These are phyloP conservation scores for Forsythia viridissima DNA, from an alignment of 257 asterid species.

Conservation along the genomic window DNA sequence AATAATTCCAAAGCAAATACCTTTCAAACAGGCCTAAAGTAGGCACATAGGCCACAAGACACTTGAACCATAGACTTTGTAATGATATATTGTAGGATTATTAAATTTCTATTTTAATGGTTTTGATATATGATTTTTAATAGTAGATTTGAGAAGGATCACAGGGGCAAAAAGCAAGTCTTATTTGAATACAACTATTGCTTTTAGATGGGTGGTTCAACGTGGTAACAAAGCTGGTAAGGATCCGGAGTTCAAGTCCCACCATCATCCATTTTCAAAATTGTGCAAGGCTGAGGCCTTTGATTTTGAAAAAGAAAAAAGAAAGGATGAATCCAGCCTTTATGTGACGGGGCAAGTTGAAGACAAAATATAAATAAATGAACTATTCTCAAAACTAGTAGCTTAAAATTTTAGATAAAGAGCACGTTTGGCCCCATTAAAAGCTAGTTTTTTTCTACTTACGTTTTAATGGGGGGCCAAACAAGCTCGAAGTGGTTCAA, in stretches of 20 bases:
- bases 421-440: neutral
- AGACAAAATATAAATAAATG: neutral
- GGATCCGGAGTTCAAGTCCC: neutral
- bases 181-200: neutral
- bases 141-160: neutral
- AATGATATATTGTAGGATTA: neutral
- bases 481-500: neutral
- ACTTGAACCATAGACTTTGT: neutral
- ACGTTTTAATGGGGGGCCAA: neutral
- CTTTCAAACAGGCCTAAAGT: neutral
- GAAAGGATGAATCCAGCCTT: neutral
- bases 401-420: neutral
- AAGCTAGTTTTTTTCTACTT: neutral
- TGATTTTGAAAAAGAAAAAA: neutral
- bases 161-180: neutral
- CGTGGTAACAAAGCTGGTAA: neutral
- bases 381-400: neutral
- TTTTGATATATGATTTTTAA: neutral
- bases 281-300: neutral
- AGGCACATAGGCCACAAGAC: neutral
- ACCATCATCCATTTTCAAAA: neutral
- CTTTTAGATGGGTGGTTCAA: neutral
- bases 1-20: no score
- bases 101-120: neutral
- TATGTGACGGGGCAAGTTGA: neutral